A percentile compares a stretch with the other conserved stretches of the same genome.
Evolutionary conservation across 495 filamentous ascomycete species (phyloP).

Genomic region (Articulospora tetracladia): DNA sequence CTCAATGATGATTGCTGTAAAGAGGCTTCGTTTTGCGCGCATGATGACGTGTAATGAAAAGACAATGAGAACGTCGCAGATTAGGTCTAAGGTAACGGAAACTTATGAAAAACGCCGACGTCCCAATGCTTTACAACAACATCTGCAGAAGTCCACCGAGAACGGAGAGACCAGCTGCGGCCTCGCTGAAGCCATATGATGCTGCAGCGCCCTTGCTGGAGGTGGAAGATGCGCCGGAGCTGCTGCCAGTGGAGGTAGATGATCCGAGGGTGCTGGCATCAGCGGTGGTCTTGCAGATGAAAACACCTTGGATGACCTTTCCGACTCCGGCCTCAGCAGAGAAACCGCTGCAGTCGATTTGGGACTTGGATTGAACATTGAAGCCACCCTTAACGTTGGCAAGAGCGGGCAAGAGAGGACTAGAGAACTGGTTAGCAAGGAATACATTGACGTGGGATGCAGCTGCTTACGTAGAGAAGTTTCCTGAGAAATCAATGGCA

Average conservation of each 20-base stretch:
- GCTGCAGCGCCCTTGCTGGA: constrained; percentile 43
- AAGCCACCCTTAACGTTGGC: constrained; percentile 79
- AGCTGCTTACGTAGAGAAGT: constrained; percentile 70
- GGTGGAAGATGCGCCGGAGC: constrained; percentile 29
- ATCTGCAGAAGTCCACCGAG: constrained; percentile 30
- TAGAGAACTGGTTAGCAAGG: constrained; percentile 36
- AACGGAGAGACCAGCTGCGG: constrained; percentile 28
- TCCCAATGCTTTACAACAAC: constrained; percentile 31
- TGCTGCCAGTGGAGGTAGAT: constrained; percentile 9
- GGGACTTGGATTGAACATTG: constrained; percentile 72
- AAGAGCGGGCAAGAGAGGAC: constrained; percentile 65
- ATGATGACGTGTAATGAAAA: constrained; percentile 14
- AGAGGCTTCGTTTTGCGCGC: constrained; percentile 12
- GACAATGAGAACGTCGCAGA: constrained; percentile 26
- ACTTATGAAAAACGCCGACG: constrained; percentile 24
- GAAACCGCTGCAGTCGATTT: constrained; percentile 54
- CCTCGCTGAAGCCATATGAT: constrained; percentile 32
- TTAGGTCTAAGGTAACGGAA: constrained; percentile 32
- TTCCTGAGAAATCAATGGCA: constrained; percentile 85
- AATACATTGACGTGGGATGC: no score
- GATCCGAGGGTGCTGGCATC: constrained; percentile 36
- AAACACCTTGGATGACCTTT: constrained; percentile 56
- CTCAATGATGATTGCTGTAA: constrained; percentile 15
- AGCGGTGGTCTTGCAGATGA: constrained; percentile 45
- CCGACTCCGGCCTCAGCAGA: constrained; percentile 34